Percentiles rank a stretch among this genome's conserved stretches.
phyloP scores from a whole-genome alignment of 1,284 basidiomycete species.

The Neonothopanus nambi region DNA sequence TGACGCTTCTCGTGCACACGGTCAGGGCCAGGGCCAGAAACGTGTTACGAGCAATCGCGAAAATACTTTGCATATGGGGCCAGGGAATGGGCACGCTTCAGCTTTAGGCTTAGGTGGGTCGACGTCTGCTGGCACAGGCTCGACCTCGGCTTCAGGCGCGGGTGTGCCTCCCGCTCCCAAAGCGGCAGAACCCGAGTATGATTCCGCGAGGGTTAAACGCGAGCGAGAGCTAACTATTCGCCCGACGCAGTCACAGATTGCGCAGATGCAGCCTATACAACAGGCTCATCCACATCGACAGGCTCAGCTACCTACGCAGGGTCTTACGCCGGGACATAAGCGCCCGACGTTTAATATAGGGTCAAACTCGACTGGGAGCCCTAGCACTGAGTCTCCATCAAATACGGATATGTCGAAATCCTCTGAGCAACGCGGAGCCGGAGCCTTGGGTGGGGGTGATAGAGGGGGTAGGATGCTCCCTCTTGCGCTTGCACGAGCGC shows the following conservation, averaged over 20 bases:
- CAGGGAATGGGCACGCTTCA: too few species aligned
- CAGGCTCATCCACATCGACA: background rate
- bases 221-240: background rate
- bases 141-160: background rate
- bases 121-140: too few species aligned
- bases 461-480: background rate
- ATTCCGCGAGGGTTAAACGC: too few species aligned
- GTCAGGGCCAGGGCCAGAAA: too few species aligned
- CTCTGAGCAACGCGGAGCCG: background rate
- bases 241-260: too few species aligned
- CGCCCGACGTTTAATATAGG: constrained; percentile 55
- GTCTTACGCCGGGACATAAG: constrained; percentile 12
- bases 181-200: background rate
- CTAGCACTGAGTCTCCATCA: constrained; percentile 1
- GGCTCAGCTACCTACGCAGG: background rate
- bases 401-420: constrained; percentile 12
- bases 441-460: background rate
- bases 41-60: background rate
- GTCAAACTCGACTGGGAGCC: constrained; percentile 46
- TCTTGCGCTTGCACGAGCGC: background rate
- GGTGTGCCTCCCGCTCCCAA: background rate
- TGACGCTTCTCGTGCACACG: too few species aligned
- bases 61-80: too few species aligned
- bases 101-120: too few species aligned
- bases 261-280: background rate